Base-by-base conservation (phyloP, 2,329 filamentous ascomycete species). In the Colletotrichum sp. region DNA sequence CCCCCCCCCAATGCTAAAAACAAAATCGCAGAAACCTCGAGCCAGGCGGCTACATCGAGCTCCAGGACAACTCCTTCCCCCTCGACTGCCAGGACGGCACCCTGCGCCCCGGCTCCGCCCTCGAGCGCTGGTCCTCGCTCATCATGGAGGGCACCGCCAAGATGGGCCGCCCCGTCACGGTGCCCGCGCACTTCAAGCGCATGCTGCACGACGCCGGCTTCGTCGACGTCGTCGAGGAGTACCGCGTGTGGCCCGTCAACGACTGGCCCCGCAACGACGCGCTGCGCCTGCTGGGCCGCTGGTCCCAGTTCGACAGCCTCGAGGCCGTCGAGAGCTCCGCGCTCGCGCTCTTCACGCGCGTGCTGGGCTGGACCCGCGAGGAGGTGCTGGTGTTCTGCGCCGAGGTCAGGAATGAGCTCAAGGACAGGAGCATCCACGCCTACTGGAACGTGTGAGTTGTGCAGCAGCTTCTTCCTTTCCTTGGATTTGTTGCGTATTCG, bases 231-330 rank as follows among this genome's bases (percentile, higher is more conserved):
- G 77, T 81, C 6, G 80, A 81, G 68, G 74, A 79, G 21, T 77
- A 77, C 21, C 78, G 79, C 71, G 82, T 83, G 77, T 84, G 84
- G 81, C 84, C 84, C 4, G 79, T 82, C 30, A 83, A 83, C 39
- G 24, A 78, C 4, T 86, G 84, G 85, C 82, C 84, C 24, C 80
- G 80, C 57, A 81, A 84, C 65, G 65, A 70, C 13, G 78, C 80
- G 69, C 78, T 82, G 67, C 85, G 84, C 77, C 79, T 83, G 75
- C 74, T 85, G 12, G 84, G 84, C 8, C 65, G 61, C 18, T 83
- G 83, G 79, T 30, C 26, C n/a, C 60, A 68, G 4, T 36, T 59
- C 9, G 39, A 48, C 18, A 57, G 79, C 48, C 36, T 79, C 18
- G 69, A 71, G 3, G 77, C 76, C 24, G 61, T 83, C 12, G 80